Percentiles rank a stretch among this genome's conserved stretches.
These are phyloP conservation scores for Colletotrichum sp. DNA, from an alignment of 2,329 filamentous ascomycete genomes.

Conservation along the genomic window DNA sequence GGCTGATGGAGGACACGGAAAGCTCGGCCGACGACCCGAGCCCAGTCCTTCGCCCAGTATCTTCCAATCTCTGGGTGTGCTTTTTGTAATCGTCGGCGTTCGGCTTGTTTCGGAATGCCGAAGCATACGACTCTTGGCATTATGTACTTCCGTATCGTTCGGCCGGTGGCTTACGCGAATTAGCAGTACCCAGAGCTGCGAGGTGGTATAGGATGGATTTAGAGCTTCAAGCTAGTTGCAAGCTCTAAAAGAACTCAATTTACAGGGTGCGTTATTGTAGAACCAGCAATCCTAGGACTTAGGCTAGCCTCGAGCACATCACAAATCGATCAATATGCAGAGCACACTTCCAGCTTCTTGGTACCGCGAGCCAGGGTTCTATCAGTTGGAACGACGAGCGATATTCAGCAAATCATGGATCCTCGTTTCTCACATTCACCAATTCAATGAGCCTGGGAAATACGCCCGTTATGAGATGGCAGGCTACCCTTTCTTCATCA, in stretches of 20 bases:
- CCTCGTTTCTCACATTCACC: constrained; percentile 25
- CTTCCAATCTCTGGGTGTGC: not conserved
- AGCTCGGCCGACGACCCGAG: not conserved
- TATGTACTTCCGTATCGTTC: not conserved
- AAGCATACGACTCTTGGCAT: not conserved
- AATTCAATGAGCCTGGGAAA: constrained; percentile 15
- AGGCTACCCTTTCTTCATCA: constrained; percentile 22
- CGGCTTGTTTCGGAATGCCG: not conserved
- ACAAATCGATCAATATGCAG: not conserved
- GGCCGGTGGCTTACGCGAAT: not conserved
- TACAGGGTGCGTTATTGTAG: not conserved
- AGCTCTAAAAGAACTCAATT: not conserved
- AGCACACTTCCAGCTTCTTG: constrained; percentile 26
- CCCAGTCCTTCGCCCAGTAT: not conserved
- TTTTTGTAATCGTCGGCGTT: not conserved
- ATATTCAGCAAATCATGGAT: constrained; percentile 42
- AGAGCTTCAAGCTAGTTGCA: not conserved
- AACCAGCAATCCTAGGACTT: not conserved
- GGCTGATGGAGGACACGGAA: not conserved
- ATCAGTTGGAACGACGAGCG: constrained; percentile 41
- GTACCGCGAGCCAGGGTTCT: constrained; percentile 34
- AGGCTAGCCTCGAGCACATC: not conserved
- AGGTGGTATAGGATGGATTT: not conserved
- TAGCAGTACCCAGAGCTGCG: not conserved
- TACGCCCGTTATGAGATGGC: constrained; percentile 19